Evolutionary conservation across 2,329 filamentous ascomycete genomes (phyloP).

Genomic region (Colletotrichum graminicola): DNA sequence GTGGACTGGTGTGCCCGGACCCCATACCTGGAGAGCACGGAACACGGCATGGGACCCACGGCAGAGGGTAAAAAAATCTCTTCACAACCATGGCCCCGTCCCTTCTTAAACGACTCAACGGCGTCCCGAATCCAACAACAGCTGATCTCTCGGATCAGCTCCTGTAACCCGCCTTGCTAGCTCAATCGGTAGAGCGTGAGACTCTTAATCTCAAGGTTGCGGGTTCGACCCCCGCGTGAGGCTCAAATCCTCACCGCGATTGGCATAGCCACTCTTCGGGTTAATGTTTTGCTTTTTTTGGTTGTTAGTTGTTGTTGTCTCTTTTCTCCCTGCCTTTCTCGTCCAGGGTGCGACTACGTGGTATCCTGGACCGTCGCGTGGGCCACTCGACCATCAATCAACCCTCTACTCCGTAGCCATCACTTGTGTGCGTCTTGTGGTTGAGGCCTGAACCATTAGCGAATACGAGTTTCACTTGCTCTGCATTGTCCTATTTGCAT

Average conservation of each 20-base stretch:
- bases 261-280: slow-evolving; percentile 19
- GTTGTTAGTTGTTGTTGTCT: no score
- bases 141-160: slow-evolving; percentile 26
- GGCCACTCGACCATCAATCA: not conserved
- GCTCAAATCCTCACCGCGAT: slow-evolving; percentile 44
- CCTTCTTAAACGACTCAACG: slow-evolving; percentile 16
- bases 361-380: not conserved
- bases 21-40: not conserved
- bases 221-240: slow-evolving; percentile 47
- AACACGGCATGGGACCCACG: not conserved
- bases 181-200: slow-evolving; percentile 81
- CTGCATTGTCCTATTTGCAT: not conserved
- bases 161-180: slow-evolving; percentile 56
- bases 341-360: not conserved
- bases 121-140: rapidly evolving
- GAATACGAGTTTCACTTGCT: not conserved
- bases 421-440: not conserved
- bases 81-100: not conserved
- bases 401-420: not conserved
- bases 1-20: not conserved
- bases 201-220: slow-evolving; percentile 64
- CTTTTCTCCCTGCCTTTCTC: not conserved
- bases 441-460: not conserved
- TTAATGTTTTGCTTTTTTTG: slow-evolving; percentile 17
- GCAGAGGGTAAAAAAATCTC: slow-evolving; percentile 16